These are phyloP conservation scores for Erythrobasidium hasegawianum DNA, from an alignment of 1,284 basidiomycete species.

Conservation along the genomic window DNA sequence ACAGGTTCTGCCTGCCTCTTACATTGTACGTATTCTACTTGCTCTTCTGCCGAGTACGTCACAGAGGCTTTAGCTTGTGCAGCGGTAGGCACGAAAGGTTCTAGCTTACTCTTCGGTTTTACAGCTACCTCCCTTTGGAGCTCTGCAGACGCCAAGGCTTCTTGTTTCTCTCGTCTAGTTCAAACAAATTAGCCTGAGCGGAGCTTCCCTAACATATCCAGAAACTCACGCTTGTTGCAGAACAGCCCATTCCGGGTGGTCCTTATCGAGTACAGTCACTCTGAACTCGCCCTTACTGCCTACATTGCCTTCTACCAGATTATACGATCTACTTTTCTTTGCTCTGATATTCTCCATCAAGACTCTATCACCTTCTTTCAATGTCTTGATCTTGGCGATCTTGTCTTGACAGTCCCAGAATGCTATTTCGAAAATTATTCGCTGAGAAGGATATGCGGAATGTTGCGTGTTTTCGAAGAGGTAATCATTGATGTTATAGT, in stretches of 20 bases:
- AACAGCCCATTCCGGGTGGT: not conserved
- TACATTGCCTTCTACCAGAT: conserved; percentile 22
- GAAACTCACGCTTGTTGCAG: not conserved
- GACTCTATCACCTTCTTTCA: conserved; percentile 13
- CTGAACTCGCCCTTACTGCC: conserved; percentile 8
- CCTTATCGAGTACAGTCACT: not conserved
- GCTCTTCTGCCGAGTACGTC: no score
- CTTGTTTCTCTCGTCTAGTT: not conserved
- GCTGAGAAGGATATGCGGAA: conserved; percentile 4
- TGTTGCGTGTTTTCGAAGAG: conserved; percentile 8
- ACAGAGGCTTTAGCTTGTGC: not conserved
- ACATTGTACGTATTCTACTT: no score
- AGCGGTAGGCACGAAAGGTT: not conserved
- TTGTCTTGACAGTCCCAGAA: not conserved
- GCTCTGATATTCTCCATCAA: conserved; percentile 2
- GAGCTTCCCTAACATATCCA: conserved; percentile 6
- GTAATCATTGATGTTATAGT: conserved; percentile 6
- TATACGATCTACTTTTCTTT: conserved; percentile 9
- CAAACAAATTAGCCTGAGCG: not conserved
- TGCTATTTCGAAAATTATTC: conserved; percentile 5
- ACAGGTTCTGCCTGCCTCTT: no score
- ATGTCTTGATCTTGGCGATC: not conserved
- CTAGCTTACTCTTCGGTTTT: not conserved
- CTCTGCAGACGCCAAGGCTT: not conserved
- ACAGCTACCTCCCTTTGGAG: not conserved